Evolutionary conservation across 2,329 filamentous ascomycete genomes (phyloP).

Genomic region (Emmonsiellopsis sp.): DNA sequence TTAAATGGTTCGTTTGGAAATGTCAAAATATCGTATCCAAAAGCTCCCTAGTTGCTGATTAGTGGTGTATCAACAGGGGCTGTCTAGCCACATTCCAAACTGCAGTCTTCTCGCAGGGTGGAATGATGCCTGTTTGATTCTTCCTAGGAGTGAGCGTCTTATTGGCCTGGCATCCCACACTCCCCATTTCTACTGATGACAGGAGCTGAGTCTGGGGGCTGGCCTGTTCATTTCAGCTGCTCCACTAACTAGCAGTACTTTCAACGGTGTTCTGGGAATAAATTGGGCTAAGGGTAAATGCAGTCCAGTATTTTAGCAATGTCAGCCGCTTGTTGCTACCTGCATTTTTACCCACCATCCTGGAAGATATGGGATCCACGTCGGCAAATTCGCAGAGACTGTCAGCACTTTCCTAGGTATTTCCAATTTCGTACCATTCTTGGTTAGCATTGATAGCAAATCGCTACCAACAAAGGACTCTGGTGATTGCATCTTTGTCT

Average conservation of each 20-base stretch:
- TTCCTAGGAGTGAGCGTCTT: constrained; percentile 36
- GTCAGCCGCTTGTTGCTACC: constrained; percentile 58
- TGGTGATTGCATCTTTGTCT: constrained; percentile 49
- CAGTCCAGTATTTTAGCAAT: constrained; percentile 50
- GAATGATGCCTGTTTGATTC: constrained; percentile 38
- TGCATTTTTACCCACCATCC: constrained; percentile 55
- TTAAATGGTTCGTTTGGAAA: no score
- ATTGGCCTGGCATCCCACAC: constrained; percentile 42
- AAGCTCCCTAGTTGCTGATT: no score
- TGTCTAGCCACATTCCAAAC: no score
- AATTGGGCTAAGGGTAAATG: constrained; percentile 3
- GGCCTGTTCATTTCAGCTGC: constrained; percentile 48
- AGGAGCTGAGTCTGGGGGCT: constrained; percentile 47
- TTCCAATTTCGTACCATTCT: constrained; percentile 48
- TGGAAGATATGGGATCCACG: constrained; percentile 58
- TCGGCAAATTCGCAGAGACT: constrained; percentile 60
- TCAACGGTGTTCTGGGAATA: constrained; percentile 26
- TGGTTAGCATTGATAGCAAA: constrained; percentile 58
- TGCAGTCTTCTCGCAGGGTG: no score
- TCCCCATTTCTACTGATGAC: constrained; percentile 48
- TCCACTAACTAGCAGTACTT: constrained; percentile 62
- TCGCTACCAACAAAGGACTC: constrained; percentile 52
- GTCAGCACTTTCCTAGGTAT: constrained; percentile 55
- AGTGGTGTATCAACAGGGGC: no score
- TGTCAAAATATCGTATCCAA: no score